Conservation (phyloP, 805 yeast species). For the Clavispora vitiphila region DNA sequence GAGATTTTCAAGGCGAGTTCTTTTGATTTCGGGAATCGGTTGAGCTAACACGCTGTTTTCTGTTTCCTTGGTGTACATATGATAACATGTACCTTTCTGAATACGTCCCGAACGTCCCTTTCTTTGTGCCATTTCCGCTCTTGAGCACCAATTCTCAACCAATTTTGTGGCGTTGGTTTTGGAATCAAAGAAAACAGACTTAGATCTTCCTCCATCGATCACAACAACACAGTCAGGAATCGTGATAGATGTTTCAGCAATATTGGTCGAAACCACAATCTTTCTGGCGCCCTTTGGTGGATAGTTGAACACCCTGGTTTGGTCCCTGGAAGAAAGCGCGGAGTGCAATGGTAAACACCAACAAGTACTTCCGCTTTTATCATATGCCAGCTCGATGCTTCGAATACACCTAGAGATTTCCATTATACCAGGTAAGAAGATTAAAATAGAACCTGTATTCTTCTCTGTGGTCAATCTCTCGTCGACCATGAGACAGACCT, state of each 20-base stretch:
- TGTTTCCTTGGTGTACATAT: slow-evolving; percentile 63
- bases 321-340: slow-evolving; percentile 78
- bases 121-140: slow-evolving; percentile 85
- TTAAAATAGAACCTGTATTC: slow-evolving; percentile 67
- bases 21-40: slow-evolving; percentile 84
- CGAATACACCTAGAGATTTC: slow-evolving; percentile 70
- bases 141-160: slow-evolving; percentile 80
- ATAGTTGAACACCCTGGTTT: slow-evolving; percentile 61
- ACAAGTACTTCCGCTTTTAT: slow-evolving; percentile 16
- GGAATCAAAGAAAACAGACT: slow-evolving; percentile 68
- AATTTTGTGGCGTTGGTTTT: slow-evolving; percentile 63
- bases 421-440: slow-evolving; percentile 87
- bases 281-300: slow-evolving; percentile 59
- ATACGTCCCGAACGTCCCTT: slow-evolving; percentile 99
- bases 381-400: slow-evolving; percentile 20
- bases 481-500: slow-evolving; percentile 53
- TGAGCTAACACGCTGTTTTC: slow-evolving; percentile 54
- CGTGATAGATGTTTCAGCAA: slow-evolving; percentile 96
- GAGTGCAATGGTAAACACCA: slow-evolving; percentile 79
- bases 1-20: slow-evolving; percentile 78
- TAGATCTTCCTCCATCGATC: slow-evolving; percentile 82
- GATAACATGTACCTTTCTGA: slow-evolving; percentile 74
- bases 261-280: slow-evolving; percentile 84
- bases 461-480: slow-evolving; percentile 33
- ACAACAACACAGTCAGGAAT: slow-evolving; percentile 94